Evolutionary conservation across 169 alveolate genomes (phyloP).

Genomic region (Cyclospora cayetanensis): DNA sequence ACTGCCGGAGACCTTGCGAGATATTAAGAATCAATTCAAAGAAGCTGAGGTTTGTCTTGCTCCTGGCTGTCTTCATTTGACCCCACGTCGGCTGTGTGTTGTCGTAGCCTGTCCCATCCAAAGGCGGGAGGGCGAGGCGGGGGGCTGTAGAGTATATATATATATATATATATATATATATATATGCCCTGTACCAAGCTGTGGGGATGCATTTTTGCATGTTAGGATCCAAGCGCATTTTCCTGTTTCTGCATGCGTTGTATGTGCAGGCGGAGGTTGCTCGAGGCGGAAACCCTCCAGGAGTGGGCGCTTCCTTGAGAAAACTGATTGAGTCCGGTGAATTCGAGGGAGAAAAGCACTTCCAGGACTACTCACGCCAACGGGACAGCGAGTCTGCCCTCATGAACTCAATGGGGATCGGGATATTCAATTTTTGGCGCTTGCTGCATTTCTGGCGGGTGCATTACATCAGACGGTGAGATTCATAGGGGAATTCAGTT

Average conservation of each 20-base stretch:
- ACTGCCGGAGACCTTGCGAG: slow-evolving; percentile 23
- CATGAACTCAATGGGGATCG: neutral
- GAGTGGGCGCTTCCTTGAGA: neutral
- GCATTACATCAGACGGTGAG: slow-evolving; percentile 36
- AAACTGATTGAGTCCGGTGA: neutral
- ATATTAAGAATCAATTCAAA: neutral
- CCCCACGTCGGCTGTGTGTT: no score
- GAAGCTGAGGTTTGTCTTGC: slow-evolving; percentile 23
- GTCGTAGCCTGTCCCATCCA: no score
- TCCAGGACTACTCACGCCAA: neutral
- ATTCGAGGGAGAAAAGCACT: neutral
- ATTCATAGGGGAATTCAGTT: neutral
- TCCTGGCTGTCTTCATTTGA: no score
- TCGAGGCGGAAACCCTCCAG: neutral
- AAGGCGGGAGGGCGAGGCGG: no score
- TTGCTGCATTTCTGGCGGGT: slow-evolving; percentile 50
- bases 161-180: no score
- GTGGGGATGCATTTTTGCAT: no score
- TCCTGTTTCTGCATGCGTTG: neutral
- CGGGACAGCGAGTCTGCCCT: neutral
- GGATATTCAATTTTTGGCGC: slow-evolving; percentile 22
- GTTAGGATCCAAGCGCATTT: no score
- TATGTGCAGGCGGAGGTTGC: slow-evolving; percentile 15
- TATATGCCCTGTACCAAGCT: no score
- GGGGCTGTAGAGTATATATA: no score